Evolutionary conservation across 768 basidiomycete genomes (phyloP).

Genomic region (Lactarius hatsudake): DNA sequence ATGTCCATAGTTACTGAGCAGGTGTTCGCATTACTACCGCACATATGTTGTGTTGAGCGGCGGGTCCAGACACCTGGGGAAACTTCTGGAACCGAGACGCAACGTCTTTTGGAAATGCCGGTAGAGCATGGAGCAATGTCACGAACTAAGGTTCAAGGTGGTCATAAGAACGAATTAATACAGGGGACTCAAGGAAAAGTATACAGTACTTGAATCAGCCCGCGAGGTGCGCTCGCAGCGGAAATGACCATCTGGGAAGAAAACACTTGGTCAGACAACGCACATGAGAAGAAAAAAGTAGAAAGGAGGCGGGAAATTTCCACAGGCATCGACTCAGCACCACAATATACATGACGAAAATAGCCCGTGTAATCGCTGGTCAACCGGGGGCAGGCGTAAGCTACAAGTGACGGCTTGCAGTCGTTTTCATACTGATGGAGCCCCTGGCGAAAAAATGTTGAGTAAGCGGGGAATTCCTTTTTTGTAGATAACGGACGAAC

Average conservation of each 20-base stretch:
- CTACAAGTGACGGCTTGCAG: too few relatives aligned
- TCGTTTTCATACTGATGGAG: too few relatives aligned
- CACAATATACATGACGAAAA: slow-evolving; percentile 6
- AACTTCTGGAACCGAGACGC: slow-evolving; percentile 22
- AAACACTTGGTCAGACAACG: slow-evolving; percentile 9
- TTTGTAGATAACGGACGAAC: not conserved
- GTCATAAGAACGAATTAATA: not conserved
- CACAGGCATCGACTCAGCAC: slow-evolving; percentile 13
- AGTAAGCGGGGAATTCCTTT: not conserved
- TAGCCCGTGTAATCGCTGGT: not conserved
- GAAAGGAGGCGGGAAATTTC: slow-evolving; percentile 5
- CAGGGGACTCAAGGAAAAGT: not conserved
- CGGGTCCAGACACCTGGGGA: not conserved
- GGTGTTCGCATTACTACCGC: not conserved
- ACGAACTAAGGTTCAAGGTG: not conserved
- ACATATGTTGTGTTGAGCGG: slow-evolving; percentile 9
- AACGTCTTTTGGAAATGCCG: not conserved
- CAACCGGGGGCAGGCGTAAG: not conserved
- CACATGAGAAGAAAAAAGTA: slow-evolving; percentile 1
- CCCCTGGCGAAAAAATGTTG: not conserved
- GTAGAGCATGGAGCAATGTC: not conserved
- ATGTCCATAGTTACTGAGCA: slow-evolving; percentile 8
- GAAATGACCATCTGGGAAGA: slow-evolving; percentile 9
- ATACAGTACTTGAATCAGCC: slow-evolving; percentile 18
- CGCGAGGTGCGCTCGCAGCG: not conserved